Percentiles rank a stretch among this genome's conserved stretches.
phyloP scores from a whole-genome alignment of 192 early-diverging fungal genomes.

The Podila verticillata region DNA sequence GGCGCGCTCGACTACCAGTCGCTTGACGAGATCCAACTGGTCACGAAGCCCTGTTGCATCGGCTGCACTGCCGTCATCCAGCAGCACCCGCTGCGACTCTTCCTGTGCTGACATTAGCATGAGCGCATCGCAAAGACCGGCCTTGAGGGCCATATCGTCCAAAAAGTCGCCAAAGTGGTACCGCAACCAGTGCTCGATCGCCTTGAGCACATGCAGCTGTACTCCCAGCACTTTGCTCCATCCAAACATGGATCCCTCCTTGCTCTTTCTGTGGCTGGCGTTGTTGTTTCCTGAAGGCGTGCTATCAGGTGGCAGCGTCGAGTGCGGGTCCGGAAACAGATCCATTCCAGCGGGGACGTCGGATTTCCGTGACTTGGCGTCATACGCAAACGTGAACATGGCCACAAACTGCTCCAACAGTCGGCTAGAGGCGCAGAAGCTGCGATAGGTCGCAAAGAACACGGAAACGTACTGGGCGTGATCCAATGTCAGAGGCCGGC shows the following conservation, averaged over 20 bases:
- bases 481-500: constrained; percentile 47
- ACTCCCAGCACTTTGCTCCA: constrained; percentile 51
- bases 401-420: constrained; percentile 54
- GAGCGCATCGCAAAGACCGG: constrained; percentile 27
- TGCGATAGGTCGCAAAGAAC: constrained; percentile 75
- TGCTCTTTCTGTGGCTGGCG: neutral
- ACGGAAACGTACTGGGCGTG: constrained; percentile 55
- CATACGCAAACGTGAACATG: constrained; percentile 51
- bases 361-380: constrained; percentile 1
- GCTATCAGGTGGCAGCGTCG: constrained; percentile 3
- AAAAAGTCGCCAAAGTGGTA: constrained; percentile 71
- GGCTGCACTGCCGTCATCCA: constrained; percentile 1
- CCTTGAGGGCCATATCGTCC: constrained; percentile 64
- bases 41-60: constrained; percentile 4
- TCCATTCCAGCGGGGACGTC: constrained; percentile 42
- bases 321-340: constrained; percentile 47
- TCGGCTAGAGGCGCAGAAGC: constrained; percentile 58
- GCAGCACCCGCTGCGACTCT: constrained; percentile 3
- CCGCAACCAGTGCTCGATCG: constrained; percentile 71
- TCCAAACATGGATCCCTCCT: constrained; percentile 11
- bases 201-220: constrained; percentile 59
- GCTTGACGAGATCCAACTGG: constrained; percentile 4
- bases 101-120: constrained; percentile 9
- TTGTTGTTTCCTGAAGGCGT: constrained; percentile 1
- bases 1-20: constrained; percentile 21